phyloP scores from a whole-genome alignment of 2,329 filamentous ascomycete genomes.

The Cercospora berteroae region DNA sequence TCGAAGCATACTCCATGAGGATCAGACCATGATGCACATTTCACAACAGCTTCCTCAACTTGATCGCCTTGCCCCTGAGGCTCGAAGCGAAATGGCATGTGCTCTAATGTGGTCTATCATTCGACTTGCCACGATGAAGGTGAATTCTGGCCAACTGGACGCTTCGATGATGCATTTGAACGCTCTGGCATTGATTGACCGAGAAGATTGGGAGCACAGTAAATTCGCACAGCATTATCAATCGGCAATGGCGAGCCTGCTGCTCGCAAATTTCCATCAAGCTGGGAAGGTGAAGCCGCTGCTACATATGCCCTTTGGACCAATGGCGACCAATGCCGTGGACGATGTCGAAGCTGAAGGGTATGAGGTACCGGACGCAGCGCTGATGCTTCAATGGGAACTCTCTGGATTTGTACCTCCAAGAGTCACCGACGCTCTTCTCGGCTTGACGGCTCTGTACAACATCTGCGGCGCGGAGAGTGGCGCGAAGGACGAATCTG shows the following conservation, averaged over 20 bases:
- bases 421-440: slow-evolving; percentile 15
- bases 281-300: slow-evolving; percentile 11
- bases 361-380: slow-evolving; percentile 13
- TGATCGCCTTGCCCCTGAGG: not conserved
- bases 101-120: slow-evolving; percentile 21
- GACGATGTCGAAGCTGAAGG: slow-evolving; percentile 17
- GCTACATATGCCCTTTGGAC: slow-evolving; percentile 16
- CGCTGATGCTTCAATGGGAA: slow-evolving; percentile 12
- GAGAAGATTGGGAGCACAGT: slow-evolving; percentile 17
- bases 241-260: slow-evolving; percentile 16
- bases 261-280: slow-evolving; percentile 19
- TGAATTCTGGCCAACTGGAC: slow-evolving; percentile 21
- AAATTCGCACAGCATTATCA: slow-evolving; percentile 19
- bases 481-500: not conserved
- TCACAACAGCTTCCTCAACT: slow-evolving; percentile 11
- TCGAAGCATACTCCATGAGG: slow-evolving; percentile 15
- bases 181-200: slow-evolving; percentile 17
- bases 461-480: slow-evolving; percentile 4
- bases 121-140: slow-evolving; percentile 21
- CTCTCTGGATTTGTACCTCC: slow-evolving; percentile 6
- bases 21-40: slow-evolving; percentile 17
- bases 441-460: slow-evolving; percentile 22
- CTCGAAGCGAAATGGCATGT: slow-evolving; percentile 10
- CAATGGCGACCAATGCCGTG: slow-evolving; percentile 13
- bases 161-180: slow-evolving; percentile 20